Percentiles rank a stretch among this genome's conserved stretches.
Evolutionary conservation across 2,329 filamentous ascomycete genomes (phyloP).

Genomic region (Talaromyces sp.): DNA sequence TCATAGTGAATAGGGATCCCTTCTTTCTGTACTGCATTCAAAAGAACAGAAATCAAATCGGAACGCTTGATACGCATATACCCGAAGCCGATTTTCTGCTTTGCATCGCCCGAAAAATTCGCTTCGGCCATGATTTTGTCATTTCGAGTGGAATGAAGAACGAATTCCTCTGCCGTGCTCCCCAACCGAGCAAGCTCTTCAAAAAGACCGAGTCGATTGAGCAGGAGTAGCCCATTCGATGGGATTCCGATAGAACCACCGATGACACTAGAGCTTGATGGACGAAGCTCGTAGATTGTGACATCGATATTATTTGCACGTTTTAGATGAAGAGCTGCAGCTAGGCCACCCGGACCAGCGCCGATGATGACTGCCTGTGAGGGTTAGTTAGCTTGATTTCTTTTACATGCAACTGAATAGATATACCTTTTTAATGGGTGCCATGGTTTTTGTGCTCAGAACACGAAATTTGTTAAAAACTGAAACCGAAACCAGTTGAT

Average conservation of each 20-base stretch:
- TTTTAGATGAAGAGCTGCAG: not conserved
- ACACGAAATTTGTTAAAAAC: not conserved
- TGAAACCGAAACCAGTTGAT: not conserved
- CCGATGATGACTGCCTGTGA: not conserved
- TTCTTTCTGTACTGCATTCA: slow-evolving; percentile 16
- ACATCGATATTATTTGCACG: slow-evolving; percentile 10
- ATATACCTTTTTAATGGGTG: not conserved
- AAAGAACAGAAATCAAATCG: slow-evolving; percentile 23
- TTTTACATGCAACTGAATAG: not conserved
- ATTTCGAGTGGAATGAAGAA: not conserved
- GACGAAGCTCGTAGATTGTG: slow-evolving; percentile 23
- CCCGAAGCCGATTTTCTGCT: slow-evolving; percentile 21
- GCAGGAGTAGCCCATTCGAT: slow-evolving; percentile 25
- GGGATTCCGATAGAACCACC: slow-evolving; percentile 24
- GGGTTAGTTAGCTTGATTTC: not conserved
- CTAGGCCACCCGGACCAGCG: not conserved
- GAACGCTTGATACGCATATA: slow-evolving; percentile 25
- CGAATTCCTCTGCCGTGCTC: not conserved
- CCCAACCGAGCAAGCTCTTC: not conserved
- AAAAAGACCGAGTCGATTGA: slow-evolving; percentile 19
- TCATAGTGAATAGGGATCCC: slow-evolving; percentile 22
- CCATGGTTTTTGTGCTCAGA: not conserved
- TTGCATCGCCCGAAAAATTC: not conserved
- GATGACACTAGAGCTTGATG: slow-evolving; percentile 20
- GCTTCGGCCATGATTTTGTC: not conserved